A percentile compares a stretch with the other conserved stretches of the same genome.
Conservation (phyloP, 768 basidiomycete species). For the Udeniomyces megalosporus region DNA sequence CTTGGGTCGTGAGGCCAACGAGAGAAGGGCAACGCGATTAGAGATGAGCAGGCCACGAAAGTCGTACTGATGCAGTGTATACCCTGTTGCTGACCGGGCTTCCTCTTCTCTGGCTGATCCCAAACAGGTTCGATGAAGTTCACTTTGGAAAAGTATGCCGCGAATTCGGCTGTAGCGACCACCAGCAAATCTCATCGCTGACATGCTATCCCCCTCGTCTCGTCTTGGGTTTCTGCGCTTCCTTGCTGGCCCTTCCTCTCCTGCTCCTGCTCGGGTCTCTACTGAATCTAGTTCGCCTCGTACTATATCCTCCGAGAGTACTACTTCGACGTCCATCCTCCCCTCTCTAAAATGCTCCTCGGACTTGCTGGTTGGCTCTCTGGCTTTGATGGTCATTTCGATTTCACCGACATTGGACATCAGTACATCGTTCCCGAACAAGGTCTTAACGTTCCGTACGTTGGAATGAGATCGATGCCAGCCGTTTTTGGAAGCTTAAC, state of each 20-base stretch:
- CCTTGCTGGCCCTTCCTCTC: background rate
- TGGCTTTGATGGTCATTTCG: slow-evolving; percentile 85
- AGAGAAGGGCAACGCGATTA: background rate
- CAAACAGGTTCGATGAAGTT: slow-evolving; percentile 77
- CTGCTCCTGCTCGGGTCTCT: background rate
- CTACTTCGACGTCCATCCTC: slow-evolving; percentile 99
- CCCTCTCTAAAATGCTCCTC: slow-evolving; percentile 86
- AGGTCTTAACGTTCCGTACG: slow-evolving; percentile 48
- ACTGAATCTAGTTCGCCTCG: slow-evolving; percentile 48
- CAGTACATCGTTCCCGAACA: slow-evolving; percentile 57
- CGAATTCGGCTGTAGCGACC: background rate
- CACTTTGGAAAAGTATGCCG: slow-evolving; percentile 64
- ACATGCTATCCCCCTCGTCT: background rate
- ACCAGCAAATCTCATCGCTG: background rate
- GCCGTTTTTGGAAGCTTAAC: slow-evolving; percentile 84
- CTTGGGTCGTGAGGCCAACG: too few relatives aligned
- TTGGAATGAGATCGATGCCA: slow-evolving; percentile 82
- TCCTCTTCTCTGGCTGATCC: background rate
- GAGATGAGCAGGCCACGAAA: background rate
- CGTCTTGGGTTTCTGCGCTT: background rate
- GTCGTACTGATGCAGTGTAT: background rate
- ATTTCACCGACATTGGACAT: slow-evolving; percentile 90
- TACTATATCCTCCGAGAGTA: slow-evolving; percentile 85
- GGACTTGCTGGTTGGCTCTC: slow-evolving; percentile 91
- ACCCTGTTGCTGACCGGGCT: background rate